Conservation (phyloP, 495 filamentous ascomycete genomes). For the Aspergillus haitiensis region DNA sequence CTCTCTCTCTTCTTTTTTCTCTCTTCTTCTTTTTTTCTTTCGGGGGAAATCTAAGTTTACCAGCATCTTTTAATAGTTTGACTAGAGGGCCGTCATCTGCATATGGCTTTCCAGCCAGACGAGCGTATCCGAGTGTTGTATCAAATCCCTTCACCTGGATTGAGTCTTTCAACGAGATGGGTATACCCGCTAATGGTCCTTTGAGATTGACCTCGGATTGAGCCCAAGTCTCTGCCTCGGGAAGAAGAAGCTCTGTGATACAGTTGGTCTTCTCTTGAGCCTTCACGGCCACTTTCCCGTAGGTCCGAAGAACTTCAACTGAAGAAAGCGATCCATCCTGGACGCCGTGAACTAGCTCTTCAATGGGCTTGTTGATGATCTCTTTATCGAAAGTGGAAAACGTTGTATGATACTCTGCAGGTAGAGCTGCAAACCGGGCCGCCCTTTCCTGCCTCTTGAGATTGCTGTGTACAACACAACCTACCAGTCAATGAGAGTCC, state of each 20-base stretch:
- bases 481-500: background rate
- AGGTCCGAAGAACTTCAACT: conserved; percentile 77
- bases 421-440: conserved; percentile 64
- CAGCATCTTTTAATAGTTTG: conserved; percentile 81
- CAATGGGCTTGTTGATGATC: conserved; percentile 73
- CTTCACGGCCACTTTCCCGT: conserved; percentile 82
- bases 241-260: conserved; percentile 84
- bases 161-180: conserved; percentile 85
- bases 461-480: conserved; percentile 51
- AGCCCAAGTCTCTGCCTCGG: conserved; percentile 77
- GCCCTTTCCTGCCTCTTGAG: conserved; percentile 77
- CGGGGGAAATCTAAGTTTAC: conserved; percentile 32
- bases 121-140: conserved; percentile 77
- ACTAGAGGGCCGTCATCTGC: conserved; percentile 72
- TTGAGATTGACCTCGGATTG: conserved; percentile 68
- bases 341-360: conserved; percentile 74
- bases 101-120: conserved; percentile 64
- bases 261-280: conserved; percentile 90
- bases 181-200: conserved; percentile 87
- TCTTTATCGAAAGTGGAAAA: conserved; percentile 60
- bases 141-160: conserved; percentile 86
- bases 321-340: conserved; percentile 65
- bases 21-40: background rate
- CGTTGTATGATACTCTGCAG: conserved; percentile 61
- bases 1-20: background rate